Percentiles rank a stretch among this genome's conserved stretches.
These are phyloP conservation scores for Pseudogymnoascus sp. DNA, from an alignment of 2,329 filamentous ascomycete genomes.

Conservation along the genomic window DNA sequence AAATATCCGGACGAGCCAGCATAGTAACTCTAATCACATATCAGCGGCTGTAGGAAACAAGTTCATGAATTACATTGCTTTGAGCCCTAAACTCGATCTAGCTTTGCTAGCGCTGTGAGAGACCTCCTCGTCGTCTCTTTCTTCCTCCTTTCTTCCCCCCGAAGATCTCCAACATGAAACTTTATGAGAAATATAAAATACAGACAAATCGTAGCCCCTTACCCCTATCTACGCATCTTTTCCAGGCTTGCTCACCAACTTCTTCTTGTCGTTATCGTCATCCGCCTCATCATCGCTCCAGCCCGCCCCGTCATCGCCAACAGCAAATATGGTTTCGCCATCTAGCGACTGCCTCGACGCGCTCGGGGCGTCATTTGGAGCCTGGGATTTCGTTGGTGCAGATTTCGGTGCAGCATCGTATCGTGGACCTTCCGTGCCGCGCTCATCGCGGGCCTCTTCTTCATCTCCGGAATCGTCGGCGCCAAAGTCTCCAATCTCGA, in stretches of 20 bases:
- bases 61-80: slow-evolving; percentile 7
- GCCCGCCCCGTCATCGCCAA: slow-evolving; percentile 69
- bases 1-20: neutral
- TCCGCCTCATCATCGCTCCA: slow-evolving; percentile 68
- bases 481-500: slow-evolving; percentile 89
- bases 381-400: slow-evolving; percentile 17
- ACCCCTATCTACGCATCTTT: slow-evolving; percentile 9
- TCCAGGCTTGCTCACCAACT: slow-evolving; percentile 37
- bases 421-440: slow-evolving; percentile 27
- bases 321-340: slow-evolving; percentile 91
- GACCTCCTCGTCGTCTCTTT: neutral
- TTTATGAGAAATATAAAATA: slow-evolving; percentile 8
- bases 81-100: neutral
- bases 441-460: slow-evolving; percentile 43
- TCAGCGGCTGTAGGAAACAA: neutral
- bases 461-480: slow-evolving; percentile 58
- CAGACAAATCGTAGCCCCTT: slow-evolving; percentile 7
- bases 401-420: slow-evolving; percentile 23
- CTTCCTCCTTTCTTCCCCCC: neutral
- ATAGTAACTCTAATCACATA: neutral
- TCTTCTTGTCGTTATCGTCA: slow-evolving; percentile 45
- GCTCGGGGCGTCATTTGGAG: slow-evolving; percentile 26
- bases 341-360: slow-evolving; percentile 54
- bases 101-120: slow-evolving; percentile 1
- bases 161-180: neutral